Conservation (phyloP, 768 basidiomycete genomes). For the Suillus sp. region DNA sequence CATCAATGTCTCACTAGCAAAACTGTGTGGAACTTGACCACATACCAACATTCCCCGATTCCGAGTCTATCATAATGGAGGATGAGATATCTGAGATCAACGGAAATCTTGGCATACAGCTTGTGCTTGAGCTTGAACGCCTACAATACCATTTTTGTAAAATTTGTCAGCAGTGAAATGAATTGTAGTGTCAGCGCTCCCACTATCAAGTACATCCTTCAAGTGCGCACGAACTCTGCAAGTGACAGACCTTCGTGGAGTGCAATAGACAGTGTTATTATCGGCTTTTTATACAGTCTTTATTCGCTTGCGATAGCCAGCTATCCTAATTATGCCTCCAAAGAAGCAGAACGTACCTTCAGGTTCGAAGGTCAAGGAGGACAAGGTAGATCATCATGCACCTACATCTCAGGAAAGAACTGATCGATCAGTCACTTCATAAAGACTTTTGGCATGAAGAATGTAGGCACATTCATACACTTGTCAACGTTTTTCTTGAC, state of each 20-base stretch:
- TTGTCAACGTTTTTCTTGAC: conserved; percentile 10
- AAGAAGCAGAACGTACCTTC: conserved; percentile 64
- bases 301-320: neutral
- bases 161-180: conserved; percentile 1
- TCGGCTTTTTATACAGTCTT: conserved; percentile 10
- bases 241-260: conserved; percentile 7
- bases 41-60: neutral
- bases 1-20: neutral
- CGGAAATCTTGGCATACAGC: too few species aligned
- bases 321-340: conserved; percentile 62
- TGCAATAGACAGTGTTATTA: conserved; percentile 10
- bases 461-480: conserved; percentile 49
- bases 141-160: too few species aligned
- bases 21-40: neutral
- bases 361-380: conserved; percentile 74
- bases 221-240: conserved; percentile 4
- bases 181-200: neutral
- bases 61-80: neutral
- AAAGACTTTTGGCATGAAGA: conserved; percentile 89
- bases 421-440: conserved; percentile 32
- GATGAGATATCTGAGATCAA: conserved; percentile 3
- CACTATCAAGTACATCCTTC: neutral
- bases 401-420: conserved; percentile 21
- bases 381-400: conserved; percentile 59
- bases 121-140: too few species aligned